Evolutionary conservation across 1,284 basidiomycete species (phyloP), one percentile per base, ranked within the genome.

Genomic region (Leccinum solheimii): DNA sequence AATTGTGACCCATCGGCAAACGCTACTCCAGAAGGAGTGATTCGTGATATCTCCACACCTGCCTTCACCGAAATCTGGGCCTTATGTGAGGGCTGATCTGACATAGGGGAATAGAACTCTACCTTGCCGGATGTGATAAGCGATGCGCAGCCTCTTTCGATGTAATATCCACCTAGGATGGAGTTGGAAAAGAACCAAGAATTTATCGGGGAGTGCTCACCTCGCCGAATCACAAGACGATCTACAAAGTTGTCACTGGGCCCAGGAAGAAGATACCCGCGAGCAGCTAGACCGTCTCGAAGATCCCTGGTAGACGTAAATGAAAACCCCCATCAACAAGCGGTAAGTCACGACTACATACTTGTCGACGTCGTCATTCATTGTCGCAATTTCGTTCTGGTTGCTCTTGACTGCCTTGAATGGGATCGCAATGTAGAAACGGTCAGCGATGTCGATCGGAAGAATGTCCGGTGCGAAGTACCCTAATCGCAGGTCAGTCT

Each of bases 1-100:
- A 67, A 34, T 55, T 65, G 58, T 26, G 62, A 65, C 5, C 72
- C 71, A 57, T 75, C 71, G 19, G 63, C 62, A 59, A 71, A 72
- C 3, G 57, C 43, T 4, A 75, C 11, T n/a, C 69, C 68, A 21
- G 55, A 58, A 32, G 61, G 60, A 1, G 62, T 68, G 49, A 72
- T 68, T 26, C 26, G 59, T 5, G 61, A 52, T 21, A 68, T 61
- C 13, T 67, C 61, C 2, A 51, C 34, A 5, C 66, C 66, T 5
- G 66, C 56, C 54, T 67, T 67, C 10, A 66, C 36, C 11, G 43
- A 27, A n/a, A 66, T 59, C 66, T 66, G 16, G 9, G n/a, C 1
- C 2, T 13, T 7, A 9, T 34, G 23, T 66, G 23, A 60, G 56
- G 26, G 30, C 34, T 14, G 43, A 16, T 55, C 11, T 11, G 38